Evolutionary conservation across 148 eudicot species (phyloP).

Genomic region (Chenopodium album): DNA sequence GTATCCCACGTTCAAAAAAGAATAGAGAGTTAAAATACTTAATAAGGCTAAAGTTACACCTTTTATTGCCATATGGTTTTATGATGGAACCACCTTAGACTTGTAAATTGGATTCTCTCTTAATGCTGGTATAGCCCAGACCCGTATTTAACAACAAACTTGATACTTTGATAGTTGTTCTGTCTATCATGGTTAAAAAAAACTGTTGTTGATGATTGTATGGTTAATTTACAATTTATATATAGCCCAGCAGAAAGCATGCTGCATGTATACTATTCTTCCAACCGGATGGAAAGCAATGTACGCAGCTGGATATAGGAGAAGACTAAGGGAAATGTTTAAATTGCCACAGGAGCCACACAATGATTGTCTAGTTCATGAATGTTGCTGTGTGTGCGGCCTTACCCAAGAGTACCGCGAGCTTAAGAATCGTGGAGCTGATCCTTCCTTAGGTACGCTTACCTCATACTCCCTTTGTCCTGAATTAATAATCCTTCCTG

Average conservation of each 20-base stretch:
- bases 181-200: too few species aligned
- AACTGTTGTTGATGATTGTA: neutral
- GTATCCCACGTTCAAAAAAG: too few species aligned
- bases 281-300: constrained; percentile 23
- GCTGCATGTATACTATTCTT: constrained; percentile 22
- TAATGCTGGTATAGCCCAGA: too few species aligned
- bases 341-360: constrained; percentile 35
- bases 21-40: too few species aligned
- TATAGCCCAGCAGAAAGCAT: constrained; percentile 28
- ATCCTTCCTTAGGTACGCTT: constrained; percentile 31
- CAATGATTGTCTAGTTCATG: constrained; percentile 26
- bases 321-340: constrained; percentile 25
- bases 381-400: constrained; percentile 33
- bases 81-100: too few species aligned
- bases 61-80: too few species aligned
- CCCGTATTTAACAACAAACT: too few species aligned
- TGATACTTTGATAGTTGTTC: too few species aligned
- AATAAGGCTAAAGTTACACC: too few species aligned
- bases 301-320: constrained; percentile 28
- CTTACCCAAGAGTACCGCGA: constrained; percentile 38
- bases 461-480: neutral
- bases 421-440: constrained; percentile 31
- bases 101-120: too few species aligned
- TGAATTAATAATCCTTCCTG: too few species aligned
- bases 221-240: too few species aligned